Evolutionary conservation across 2,329 filamentous ascomycete genomes (phyloP).

Genomic region (Diaporthe ampelina): DNA sequence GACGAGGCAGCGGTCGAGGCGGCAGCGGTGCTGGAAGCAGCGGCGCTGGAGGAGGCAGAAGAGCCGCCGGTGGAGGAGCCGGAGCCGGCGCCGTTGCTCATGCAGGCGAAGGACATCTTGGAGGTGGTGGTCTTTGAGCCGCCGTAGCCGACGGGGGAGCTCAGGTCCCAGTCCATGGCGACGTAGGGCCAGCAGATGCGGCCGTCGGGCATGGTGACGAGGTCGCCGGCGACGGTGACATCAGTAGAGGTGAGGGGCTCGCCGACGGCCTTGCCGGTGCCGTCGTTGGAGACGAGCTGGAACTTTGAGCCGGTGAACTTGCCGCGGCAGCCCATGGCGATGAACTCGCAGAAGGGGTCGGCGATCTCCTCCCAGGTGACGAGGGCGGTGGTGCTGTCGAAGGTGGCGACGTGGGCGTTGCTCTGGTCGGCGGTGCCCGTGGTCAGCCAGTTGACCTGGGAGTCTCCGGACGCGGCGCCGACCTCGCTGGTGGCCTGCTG

Average conservation of each 20-base stretch:
- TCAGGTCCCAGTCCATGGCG: constrained; percentile 65
- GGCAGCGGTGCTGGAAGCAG: too few relatives aligned
- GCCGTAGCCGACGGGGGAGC: constrained; percentile 43
- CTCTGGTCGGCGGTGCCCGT: constrained; percentile 66
- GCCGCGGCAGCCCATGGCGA: constrained; percentile 73
- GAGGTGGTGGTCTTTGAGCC: constrained; percentile 49
- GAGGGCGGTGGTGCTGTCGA: constrained; percentile 65
- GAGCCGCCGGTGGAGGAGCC: not conserved
- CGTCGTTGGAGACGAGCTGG: constrained; percentile 67
- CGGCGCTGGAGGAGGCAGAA: too few relatives aligned
- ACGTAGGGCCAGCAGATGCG: constrained; percentile 74
- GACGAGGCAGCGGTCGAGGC: not conserved
- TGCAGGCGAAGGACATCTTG: constrained; percentile 69
- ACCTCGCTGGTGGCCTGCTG: constrained; percentile 67
- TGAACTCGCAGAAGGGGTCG: constrained; percentile 65
- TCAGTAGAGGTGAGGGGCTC: constrained; percentile 63
- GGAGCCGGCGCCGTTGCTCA: constrained; percentile 43
- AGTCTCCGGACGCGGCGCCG: constrained; percentile 66
- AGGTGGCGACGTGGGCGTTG: constrained; percentile 70
- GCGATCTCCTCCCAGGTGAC: constrained; percentile 74
- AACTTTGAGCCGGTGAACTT: constrained; percentile 70
- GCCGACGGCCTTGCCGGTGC: constrained; percentile 66
- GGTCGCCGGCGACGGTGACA: constrained; percentile 73
- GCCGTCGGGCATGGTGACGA: constrained; percentile 71
- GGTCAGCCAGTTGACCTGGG: constrained; percentile 68